Percentiles rank a stretch among this genome's conserved stretches.
Evolutionary conservation across 192 early-diverging fungal species (phyloP).

Genomic region (Thoreauomyces humboldtii): DNA sequence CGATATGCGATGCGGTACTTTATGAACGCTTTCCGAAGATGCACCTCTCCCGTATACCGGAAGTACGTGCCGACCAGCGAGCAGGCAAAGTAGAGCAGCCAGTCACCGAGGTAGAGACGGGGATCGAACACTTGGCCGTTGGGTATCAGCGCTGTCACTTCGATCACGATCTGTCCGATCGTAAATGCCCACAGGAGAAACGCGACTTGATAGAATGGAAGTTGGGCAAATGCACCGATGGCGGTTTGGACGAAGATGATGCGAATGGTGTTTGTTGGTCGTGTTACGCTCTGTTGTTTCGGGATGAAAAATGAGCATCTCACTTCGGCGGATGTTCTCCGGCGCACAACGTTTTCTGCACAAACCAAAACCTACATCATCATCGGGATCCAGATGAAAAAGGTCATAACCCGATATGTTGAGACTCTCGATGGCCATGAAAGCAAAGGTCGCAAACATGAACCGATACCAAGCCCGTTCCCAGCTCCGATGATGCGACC

Average conservation of each 20-base stretch:
- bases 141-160: not conserved
- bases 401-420: not conserved
- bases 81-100: conserved; percentile 15
- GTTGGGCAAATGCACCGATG: conserved; percentile 8
- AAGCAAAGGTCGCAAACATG: not conserved
- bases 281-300: not conserved
- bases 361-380: too few species aligned
- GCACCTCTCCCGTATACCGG: conserved; percentile 17
- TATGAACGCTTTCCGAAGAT: conserved; percentile 26
- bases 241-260: conserved; percentile 21
- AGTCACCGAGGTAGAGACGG: conserved; percentile 5
- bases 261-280: conserved; percentile 2
- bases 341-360: too few species aligned
- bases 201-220: conserved; percentile 7
- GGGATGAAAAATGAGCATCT: not conserved
- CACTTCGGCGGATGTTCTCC: too few species aligned
- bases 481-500: not conserved
- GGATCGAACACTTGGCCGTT: not conserved
- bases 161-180: conserved; percentile 22
- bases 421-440: conserved; percentile 10
- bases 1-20: conserved; percentile 25
- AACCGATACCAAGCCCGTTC: conserved; percentile 15
- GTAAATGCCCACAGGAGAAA: not conserved
- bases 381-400: too few species aligned
- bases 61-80: conserved; percentile 22